Evolutionary conservation across 2,329 filamentous ascomycete species (phyloP).

Genomic region (Xylariaceae sp.): DNA sequence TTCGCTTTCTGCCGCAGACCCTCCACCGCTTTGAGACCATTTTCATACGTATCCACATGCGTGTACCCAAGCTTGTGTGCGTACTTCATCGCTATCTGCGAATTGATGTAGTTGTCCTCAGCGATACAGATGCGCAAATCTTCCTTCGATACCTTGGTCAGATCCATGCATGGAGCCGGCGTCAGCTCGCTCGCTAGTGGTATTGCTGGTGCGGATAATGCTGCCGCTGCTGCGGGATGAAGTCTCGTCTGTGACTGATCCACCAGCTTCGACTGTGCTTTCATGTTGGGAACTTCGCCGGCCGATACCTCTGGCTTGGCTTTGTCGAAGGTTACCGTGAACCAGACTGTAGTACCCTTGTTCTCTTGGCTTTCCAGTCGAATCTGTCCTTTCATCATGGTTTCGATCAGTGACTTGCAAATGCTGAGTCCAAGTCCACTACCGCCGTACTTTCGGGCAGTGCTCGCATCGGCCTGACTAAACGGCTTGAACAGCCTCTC

Average conservation of each 20-base stretch:
- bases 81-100: conserved; percentile 89
- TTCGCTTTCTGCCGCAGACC: conserved; percentile 68
- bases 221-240: not conserved
- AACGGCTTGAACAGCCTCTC: conserved; percentile 88
- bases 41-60: conserved; percentile 78
- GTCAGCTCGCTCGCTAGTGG: conserved; percentile 39
- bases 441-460: conserved; percentile 84
- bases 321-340: conserved; percentile 82
- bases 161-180: conserved; percentile 52
- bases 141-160: conserved; percentile 68
- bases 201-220: not conserved
- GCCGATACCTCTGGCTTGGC: conserved; percentile 57
- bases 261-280: conserved; percentile 37
- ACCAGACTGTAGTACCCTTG: conserved; percentile 66
- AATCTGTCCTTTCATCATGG: conserved; percentile 83
- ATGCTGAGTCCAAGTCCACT: conserved; percentile 89
- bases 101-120: conserved; percentile 92
- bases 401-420: conserved; percentile 89
- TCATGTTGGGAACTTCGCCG: conserved; percentile 45
- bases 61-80: conserved; percentile 79
- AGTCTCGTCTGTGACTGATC: conserved; percentile 31
- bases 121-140: conserved; percentile 86
- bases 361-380: conserved; percentile 72
- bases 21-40: conserved; percentile 82
- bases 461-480: conserved; percentile 86